Evolutionary conservation across 2,329 filamentous ascomycete species (phyloP).

Genomic region (Phialemoniopsis sp.): DNA sequence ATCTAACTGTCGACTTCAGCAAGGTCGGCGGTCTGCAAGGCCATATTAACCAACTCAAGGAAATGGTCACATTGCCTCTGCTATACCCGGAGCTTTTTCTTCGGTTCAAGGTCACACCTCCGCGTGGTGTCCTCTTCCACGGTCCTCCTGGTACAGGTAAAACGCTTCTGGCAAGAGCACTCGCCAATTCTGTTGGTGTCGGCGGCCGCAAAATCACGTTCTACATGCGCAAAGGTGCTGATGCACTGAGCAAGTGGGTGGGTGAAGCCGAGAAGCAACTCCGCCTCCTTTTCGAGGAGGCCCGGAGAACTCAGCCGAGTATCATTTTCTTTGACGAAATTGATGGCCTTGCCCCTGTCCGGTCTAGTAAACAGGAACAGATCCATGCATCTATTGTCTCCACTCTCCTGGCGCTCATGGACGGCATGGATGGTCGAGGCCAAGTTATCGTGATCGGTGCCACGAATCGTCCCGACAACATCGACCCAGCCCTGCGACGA

Average conservation of each 20-base stretch:
- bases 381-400: constrained; percentile 98
- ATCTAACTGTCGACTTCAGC: constrained; percentile 88
- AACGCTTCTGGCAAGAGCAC: constrained; percentile 87
- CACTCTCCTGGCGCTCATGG: constrained; percentile 90
- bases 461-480: constrained; percentile 95
- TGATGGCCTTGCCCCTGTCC: constrained; percentile 89
- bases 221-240: constrained; percentile 98
- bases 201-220: constrained; percentile 95
- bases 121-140: constrained; percentile 92
- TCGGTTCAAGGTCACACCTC: constrained; percentile 88
- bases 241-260: constrained; percentile 98
- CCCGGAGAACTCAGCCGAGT: constrained; percentile 90
- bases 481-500: constrained; percentile 90
- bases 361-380: constrained; percentile 97
- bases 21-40: constrained; percentile 89
- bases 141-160: constrained; percentile 97
- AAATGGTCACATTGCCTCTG: constrained; percentile 94
- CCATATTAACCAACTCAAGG: constrained; percentile 95
- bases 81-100: constrained; percentile 93
- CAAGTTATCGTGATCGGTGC: constrained; percentile 98
- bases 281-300: constrained; percentile 90
- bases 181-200: constrained; percentile 85
- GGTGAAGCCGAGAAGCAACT: constrained; percentile 96
- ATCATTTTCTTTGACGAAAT: constrained; percentile 99
- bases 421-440: constrained; percentile 96